Evolutionary conservation across 352 stramenopile species (phyloP).

Genomic region (Globisporangium mamillatum): DNA sequence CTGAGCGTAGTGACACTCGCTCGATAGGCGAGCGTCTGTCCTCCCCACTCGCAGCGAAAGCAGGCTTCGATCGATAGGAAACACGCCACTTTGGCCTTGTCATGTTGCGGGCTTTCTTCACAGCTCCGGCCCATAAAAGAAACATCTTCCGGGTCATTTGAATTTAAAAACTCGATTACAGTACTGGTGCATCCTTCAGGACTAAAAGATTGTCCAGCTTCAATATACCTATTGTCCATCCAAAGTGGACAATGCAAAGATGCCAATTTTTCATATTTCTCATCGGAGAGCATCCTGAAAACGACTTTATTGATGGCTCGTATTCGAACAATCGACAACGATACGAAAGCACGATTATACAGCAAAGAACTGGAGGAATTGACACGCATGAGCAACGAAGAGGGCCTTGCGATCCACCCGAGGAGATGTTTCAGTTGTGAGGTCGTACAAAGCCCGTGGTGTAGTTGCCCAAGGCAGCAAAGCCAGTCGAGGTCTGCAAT

Average conservation of each 20-base stretch:
- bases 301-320: not conserved
- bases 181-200: no score
- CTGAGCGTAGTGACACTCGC: no score
- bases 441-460: conserved; percentile 11
- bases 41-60: no score
- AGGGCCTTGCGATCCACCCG: not conserved
- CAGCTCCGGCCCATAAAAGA: no score
- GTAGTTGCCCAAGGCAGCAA: conserved; percentile 7
- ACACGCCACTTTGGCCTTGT: no score
- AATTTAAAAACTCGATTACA: no score
- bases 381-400: not conserved
- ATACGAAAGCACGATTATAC: not conserved
- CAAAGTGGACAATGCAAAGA: not conserved
- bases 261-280: no score
- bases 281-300: not conserved
- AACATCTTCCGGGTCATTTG: no score
- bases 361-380: not conserved
- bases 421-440: conserved; percentile 5
- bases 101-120: no score
- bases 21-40: no score
- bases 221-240: not conserved
- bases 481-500: conserved; percentile 6
- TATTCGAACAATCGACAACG: not conserved
- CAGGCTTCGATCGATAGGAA: no score
- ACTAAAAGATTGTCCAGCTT: not conserved